Evolutionary conservation across 495 filamentous ascomycete genomes (phyloP).

Genomic region (Cercophora sp.): DNA sequence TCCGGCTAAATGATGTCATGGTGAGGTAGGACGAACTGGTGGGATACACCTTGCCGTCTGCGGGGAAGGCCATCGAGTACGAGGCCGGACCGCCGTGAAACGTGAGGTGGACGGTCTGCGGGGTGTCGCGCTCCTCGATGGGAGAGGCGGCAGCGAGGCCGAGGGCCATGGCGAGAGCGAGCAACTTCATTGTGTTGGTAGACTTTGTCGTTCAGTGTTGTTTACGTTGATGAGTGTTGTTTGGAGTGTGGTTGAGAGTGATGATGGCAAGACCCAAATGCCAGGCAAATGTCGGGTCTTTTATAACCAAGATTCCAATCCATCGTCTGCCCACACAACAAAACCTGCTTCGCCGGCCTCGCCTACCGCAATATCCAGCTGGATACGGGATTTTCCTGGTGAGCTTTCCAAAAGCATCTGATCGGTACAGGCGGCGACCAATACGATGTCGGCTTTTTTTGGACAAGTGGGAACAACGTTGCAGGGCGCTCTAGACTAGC

Average conservation of each 20-base stretch:
- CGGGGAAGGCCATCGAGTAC: slow-evolving; percentile 26
- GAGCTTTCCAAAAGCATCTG: not conserved
- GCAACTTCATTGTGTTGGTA: slow-evolving; percentile 4
- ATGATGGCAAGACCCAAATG: not conserved
- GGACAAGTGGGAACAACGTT: not conserved
- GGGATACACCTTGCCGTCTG: slow-evolving; percentile 20
- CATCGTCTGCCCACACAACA: no score
- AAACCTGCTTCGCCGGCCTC: no score
- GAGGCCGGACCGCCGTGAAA: slow-evolving; percentile 28
- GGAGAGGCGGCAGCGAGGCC: slow-evolving; percentile 14
- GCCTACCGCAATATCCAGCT: not conserved
- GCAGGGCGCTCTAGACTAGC: not conserved
- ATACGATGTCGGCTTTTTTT: slow-evolving; percentile 5
- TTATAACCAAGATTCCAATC: not conserved
- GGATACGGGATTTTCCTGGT: not conserved
- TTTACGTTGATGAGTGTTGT: not conserved
- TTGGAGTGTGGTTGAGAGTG: not conserved
- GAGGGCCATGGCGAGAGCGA: not conserved
- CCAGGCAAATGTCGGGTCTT: not conserved
- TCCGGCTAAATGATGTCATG: not conserved
- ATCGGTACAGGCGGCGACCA: not conserved
- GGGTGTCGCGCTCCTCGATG: slow-evolving; percentile 17
- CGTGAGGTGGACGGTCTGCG: slow-evolving; percentile 26
- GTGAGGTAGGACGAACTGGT: slow-evolving; percentile 18
- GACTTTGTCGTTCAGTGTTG: no score